Evolutionary conservation across 768 basidiomycete species (phyloP), one percentile per base, ranked within the genome.

Genomic region (Hydnum rufescens): DNA sequence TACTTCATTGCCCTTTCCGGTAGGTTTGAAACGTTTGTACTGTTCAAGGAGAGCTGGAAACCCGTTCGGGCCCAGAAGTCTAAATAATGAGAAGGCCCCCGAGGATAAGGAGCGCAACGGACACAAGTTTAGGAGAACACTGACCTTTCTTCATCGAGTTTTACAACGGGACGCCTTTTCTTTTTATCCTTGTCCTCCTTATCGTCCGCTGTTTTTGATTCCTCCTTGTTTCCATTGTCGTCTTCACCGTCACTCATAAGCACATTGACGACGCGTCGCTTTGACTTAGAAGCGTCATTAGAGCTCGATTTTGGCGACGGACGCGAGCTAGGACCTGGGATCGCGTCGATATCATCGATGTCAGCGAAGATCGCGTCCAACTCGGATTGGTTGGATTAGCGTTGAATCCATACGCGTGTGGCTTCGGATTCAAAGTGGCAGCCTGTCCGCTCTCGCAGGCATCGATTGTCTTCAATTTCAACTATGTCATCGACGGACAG

Each of bases 1-100:
- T 39, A 88, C 93, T 74, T 99, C 95, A 59, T 87, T 77, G 0
- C 92, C 92, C 63, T 95, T 96, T 4, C 90, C 92, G 58, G 77
- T 82, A 18, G 78, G 71, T 58, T 74, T 80, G 66, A 93, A 85
- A 53, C 74, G 67, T 66, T 86, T 87, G 26, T 80, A 73, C 51
- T 80, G 75, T 53, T 80, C 72, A 49, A 88, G 74, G 42, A 99
- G 71, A 47, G 74, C 71, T 2, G 85, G 87, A 59, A 99, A 82
- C 0, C 95, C 92, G 29, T 72, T 69, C 3, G 74, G 66, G 3
- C 80, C 77, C 13, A 90, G 66, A 54, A 99, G 63, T 53, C 82
- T 71, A 39, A 13, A 44, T 48, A 25, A 4, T 28, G 3, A 29
- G 31, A 25, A 16, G 16, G 6, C 2, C 28, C 16, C 42, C 22